Evolutionary conservation across 352 stramenopile genomes (phyloP), one percentile per base, ranked within the genome.

Genomic region (Phytophthora nicotianae): DNA sequence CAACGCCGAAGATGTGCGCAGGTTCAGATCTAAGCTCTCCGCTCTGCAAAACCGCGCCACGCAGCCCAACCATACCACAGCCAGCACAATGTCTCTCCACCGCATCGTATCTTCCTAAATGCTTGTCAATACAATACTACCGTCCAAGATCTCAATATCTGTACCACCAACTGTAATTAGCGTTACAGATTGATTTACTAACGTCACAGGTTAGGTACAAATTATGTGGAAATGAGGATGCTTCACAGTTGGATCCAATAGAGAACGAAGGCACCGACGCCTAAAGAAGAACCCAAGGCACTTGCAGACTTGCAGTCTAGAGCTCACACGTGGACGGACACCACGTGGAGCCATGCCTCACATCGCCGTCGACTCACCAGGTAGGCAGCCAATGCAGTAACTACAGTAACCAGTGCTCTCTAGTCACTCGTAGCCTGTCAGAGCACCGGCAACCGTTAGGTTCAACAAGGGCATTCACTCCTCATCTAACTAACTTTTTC

Each of bases 1-100:
- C 17, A 60, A n/a, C 4, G 59, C 46, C 16, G 65, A 58, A 23
- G 65, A 51, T 38, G 16, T 55, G 47, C 16, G 62, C 41, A 72
- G 24, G 43, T 72, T 58, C 33, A 72, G 24, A 23, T 20, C 45
- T n/a, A 53, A 37, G 5, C 42, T 46, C 11, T 56, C 13, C 27
- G 2, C 37, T 1, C 27, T 10, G 3, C 19, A 16, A 19, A 29
- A 1, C 35, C 17, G 5, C 43, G 59, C 1, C 23, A 56, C 27
- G 21, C 50, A 54, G 48, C 53, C 17, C 4, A 46, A 10, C n/a
- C 32, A 65, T 4, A 8, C 17, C 20, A 60, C 9, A 27, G 46
- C 23, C 19, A 32, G 26, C 32, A 29, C 4, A 5, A 50, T 5
- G 17, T 20, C 1, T 24, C 17, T 10, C 16, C 27, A 58, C 40